Evolutionary conservation across 495 filamentous ascomycete genomes (phyloP).

Genomic region (Penicillium coprophilum): DNA sequence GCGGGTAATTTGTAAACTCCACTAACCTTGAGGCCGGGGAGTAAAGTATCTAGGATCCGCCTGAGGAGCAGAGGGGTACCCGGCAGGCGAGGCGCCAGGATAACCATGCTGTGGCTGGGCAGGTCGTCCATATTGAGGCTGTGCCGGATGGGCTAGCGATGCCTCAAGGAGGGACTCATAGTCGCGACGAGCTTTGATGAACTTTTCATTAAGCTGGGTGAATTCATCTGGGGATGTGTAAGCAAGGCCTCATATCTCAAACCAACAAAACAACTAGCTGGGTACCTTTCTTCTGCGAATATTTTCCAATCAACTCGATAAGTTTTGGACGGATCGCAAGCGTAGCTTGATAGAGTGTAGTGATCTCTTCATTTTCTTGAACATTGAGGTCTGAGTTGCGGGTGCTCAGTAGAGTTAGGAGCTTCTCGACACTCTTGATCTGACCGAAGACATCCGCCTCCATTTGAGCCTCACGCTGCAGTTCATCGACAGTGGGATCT

Average conservation of each 20-base stretch:
- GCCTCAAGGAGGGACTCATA: conserved; percentile 95
- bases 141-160: conserved; percentile 87
- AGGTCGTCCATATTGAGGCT: conserved; percentile 68
- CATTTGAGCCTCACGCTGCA: conserved; percentile 96
- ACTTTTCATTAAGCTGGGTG: conserved; percentile 97
- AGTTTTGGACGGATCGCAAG: conserved; percentile 92
- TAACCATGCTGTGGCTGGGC: conserved; percentile 65
- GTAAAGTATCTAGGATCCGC: conserved; percentile 72
- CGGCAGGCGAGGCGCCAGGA: conserved; percentile 49
- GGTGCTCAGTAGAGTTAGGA: conserved; percentile 91
- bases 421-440: conserved; percentile 97
- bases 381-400: conserved; percentile 83
- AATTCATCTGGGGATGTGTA: conserved; percentile 73
- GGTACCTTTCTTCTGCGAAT: conserved; percentile 96
- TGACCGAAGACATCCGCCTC: conserved; percentile 97
- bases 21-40: conserved; percentile 54
- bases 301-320: conserved; percentile 98
- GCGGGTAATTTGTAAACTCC: not conserved
- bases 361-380: conserved; percentile 91
- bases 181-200: conserved; percentile 96
- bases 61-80: conserved; percentile 51
- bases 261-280: not conserved
- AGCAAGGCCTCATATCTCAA: conserved; percentile 10
- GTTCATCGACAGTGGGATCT: conserved; percentile 90
- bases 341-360: conserved; percentile 88